Base-by-base conservation (phyloP, 306 rosid genomes). In the Begonia peltatifolia region DNA sequence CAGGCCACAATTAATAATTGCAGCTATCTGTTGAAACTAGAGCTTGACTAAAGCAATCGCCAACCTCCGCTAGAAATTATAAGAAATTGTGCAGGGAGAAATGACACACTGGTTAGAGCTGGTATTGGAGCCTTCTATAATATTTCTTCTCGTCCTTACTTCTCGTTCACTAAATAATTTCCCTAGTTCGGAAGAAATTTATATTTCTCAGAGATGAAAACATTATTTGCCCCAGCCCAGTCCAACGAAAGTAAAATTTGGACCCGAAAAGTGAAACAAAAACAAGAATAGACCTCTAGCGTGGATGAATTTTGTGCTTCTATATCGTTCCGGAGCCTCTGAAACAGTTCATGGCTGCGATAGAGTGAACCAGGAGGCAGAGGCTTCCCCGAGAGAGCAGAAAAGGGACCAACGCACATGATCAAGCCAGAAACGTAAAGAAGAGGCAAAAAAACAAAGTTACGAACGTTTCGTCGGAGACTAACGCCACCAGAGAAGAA, bases 381-480 rank as follows among this genome's bases (percentile, higher is more conserved):
- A n/a, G 82, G 46, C 18, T 59, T 75, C 35, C 87, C 81, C 55
- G 80, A 55, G 48, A 89, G 74, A 12, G 74, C 55, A 17, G 83
- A 85, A 77, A 86, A 83, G 2, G 99, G 88, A 6, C 85, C 99
- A 17, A 86, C 88, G 11, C 88, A 92, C 94, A 92, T 77, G 58
- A 92, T 57, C 41, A 92, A 52, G 10, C 96, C 99, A 10, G 93
- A 81, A 68, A 81, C 69, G 63, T 92, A 92, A 2, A 92, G 74
- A 50, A 86, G 35, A 14, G 99, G 82, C 5, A 92, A 80, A 20
- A 92, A 55, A 57, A 92, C 71, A 60, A 92, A 60, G 61, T 79
- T 76, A 14, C 96, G 84, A 52, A 86, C 64, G 57, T 79, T 79
- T 62, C 90, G 72, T 54, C 96, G 92, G 62, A 74, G 55, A 54